Evolutionary conservation across 768 basidiomycete genomes (phyloP).

Genomic region (Russula earlei): DNA sequence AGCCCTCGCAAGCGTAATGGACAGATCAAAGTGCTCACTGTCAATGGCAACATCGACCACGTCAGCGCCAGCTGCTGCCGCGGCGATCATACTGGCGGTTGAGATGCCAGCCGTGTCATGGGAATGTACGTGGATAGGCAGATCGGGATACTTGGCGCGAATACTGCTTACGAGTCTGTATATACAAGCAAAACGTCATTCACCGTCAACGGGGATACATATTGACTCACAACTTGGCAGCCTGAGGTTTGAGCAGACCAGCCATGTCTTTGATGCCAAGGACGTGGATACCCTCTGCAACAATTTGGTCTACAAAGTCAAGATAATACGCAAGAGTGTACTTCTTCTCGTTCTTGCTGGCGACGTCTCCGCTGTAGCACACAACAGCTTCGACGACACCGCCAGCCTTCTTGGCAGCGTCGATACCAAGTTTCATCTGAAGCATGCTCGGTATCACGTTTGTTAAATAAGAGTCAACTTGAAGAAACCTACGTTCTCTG

Average conservation of each 20-base stretch:
- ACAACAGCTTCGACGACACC: conserved; percentile 96
- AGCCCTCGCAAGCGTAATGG: conserved; percentile 6
- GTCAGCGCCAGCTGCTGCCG: conserved; percentile 94
- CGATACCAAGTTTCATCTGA: conserved; percentile 95
- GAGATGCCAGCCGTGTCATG: conserved; percentile 99
- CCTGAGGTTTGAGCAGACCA: conserved; percentile 88
- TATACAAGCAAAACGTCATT: not conserved
- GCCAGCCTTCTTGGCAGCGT: conserved; percentile 98
- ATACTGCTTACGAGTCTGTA: conserved; percentile 85
- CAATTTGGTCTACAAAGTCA: conserved; percentile 88
- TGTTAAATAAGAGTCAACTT: not conserved
- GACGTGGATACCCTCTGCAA: conserved; percentile 91
- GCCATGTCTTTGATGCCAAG: conserved; percentile 99
- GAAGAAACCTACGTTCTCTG: conserved; percentile 61
- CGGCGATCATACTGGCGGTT: conserved; percentile 93
- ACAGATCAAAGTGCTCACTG: conserved; percentile 43
- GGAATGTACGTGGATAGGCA: conserved; percentile 98
- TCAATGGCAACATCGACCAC: conserved; percentile 98
- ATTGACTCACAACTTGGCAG: conserved; percentile 73
- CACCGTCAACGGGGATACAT: not conserved
- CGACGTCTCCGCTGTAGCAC: conserved; percentile 98
- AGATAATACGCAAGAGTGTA: conserved; percentile 98
- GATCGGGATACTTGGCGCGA: conserved; percentile 90
- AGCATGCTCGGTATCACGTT: not conserved
- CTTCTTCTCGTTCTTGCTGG: conserved; percentile 89